phyloP scores from a whole-genome alignment of 1,284 basidiomycete species.

The Ceratobasidium theobromae region DNA sequence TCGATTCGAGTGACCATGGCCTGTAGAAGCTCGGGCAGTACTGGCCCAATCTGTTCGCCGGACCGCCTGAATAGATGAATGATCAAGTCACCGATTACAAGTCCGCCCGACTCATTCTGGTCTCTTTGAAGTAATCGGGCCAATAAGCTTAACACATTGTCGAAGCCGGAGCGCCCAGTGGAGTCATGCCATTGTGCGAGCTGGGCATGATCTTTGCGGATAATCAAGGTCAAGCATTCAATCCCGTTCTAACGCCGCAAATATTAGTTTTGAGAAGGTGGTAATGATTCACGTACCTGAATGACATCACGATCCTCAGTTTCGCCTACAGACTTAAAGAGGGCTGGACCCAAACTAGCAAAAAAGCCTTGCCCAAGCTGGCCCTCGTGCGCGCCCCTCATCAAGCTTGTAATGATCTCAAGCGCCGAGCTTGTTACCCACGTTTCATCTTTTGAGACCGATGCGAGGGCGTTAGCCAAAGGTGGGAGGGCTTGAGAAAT shows the following conservation, averaged over 20 bases:
- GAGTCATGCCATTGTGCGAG: conserved; percentile 72
- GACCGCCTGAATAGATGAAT: conserved; percentile 85
- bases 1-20: conserved; percentile 81
- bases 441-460: conserved; percentile 51
- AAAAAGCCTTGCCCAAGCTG: conserved; percentile 80
- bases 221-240: conserved; percentile 75
- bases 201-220: conserved; percentile 84
- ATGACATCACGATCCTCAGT: conserved; percentile 83
- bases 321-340: conserved; percentile 67
- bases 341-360: conserved; percentile 64
- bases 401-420: conserved; percentile 72
- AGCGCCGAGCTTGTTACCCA: conserved; percentile 78
- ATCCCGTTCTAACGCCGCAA: conserved; percentile 67
- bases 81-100: conserved; percentile 91
- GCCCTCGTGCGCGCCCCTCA: conserved; percentile 59
- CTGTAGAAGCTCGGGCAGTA: conserved; percentile 81
- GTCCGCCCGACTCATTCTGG: conserved; percentile 83
- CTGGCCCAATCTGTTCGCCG: conserved; percentile 73
- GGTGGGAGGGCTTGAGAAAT: conserved; percentile 72
- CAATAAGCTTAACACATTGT: conserved; percentile 70
- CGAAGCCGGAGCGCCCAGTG: conserved; percentile 70
- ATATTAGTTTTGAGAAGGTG: background rate
- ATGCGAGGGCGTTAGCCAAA: conserved; percentile 49
- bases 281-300: conserved; percentile 55
- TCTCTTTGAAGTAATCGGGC: conserved; percentile 66